Evolutionary conservation across 345 rosid genomes (phyloP), one percentile per base, ranked within the genome.

Genomic region (Lumnitzera littorea): DNA sequence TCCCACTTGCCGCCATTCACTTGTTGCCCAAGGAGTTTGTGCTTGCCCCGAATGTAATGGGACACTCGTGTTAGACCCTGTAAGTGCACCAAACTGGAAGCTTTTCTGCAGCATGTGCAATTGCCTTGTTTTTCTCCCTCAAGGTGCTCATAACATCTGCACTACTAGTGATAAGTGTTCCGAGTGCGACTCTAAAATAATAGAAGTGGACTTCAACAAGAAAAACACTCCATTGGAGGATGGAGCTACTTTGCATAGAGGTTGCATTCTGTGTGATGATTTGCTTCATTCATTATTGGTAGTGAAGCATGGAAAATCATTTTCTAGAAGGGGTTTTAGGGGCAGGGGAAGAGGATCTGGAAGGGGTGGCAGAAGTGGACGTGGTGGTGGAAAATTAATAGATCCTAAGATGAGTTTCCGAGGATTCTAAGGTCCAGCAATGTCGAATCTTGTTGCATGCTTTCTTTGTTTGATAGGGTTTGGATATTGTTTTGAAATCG

Each of bases 31-130:
- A 71, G 98, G 98, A 63, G 96, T 92, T 51, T 92, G 96, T 62
- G 96, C 98, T 65, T 92, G 96, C 70, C 98, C 98, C 0, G 98
- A 92, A 69, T 92, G 96, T 70, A 84, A 71, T 15, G 98, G 98
- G 51, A 89, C 94, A 4, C 88, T 92, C 2, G 85, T 92, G 55
- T 70, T 87, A 62, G 98, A 92, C 75, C 96, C 96, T 1, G 76
- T 85, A 53, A 77, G 96, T 54, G 91, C 94, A 47, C 98, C 98
- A 1, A 89, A 92, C 57, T 92, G 98, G 98, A 84, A 78, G 73
- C 96, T 92, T 25, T 78, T 85, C 78, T 92, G 98, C 87, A 92
- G 87, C 67, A 82, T 76, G 83, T 92, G 98, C 84, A 84, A 80
- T 48, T 92, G 96, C 80, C 84, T 92, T 8, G 94, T 92, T 67